Base-by-base conservation (phyloP, 108 stramenopile genomes). In the Bacterosira constricta region DNA sequence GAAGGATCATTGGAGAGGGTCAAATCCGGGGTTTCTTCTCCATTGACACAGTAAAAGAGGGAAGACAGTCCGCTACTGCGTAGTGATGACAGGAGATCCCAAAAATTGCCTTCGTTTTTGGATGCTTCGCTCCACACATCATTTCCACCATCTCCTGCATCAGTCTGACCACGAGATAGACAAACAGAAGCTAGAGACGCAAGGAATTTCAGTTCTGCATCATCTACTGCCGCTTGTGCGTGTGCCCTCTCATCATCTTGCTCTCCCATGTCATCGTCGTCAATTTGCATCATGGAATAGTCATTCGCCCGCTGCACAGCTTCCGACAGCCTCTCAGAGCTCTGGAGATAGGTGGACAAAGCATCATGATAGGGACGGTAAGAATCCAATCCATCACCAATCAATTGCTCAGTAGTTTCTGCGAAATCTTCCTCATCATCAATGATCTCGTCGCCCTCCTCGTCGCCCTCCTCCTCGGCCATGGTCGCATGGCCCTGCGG, bases 341-440 rank as follows among this genome's bases (percentile, higher is more conserved):
- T 83, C 35, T 70, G 69, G 42, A 86, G 62, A 36, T 74, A 88
- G 7, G 42, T 55, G 50, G 57, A 73, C 13, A 91, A 58, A 0
- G 78, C 73, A 68, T 91, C 86, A 41, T 87, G 85, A 69, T 88
- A 87, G 6, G 84, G 82, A 17, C 77, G 68, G 81, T 81, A 87
- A 1, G 75, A 65, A 56, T 72, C 70, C 6, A 47, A 12, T 4
- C 63, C 63, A 8, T 73, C 54, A 17, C 38, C 54, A 41, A 56
- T 20, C 13, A 63, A 64, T 27, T 20, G 23, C 6, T 17, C 39
- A 7, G 44, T 25, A 26, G 46, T 12, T 49, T 66, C n/a, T n/a
- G n/a, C 58, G 35, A 21, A 1, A 23, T 63, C 54, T 29, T 52
- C 26, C 27, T 68, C 38, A 52, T 31, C 25, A 10, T 1, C 39